Conservation (phyloP, 441 rosid species). For the Flueggea neowawraea region DNA sequence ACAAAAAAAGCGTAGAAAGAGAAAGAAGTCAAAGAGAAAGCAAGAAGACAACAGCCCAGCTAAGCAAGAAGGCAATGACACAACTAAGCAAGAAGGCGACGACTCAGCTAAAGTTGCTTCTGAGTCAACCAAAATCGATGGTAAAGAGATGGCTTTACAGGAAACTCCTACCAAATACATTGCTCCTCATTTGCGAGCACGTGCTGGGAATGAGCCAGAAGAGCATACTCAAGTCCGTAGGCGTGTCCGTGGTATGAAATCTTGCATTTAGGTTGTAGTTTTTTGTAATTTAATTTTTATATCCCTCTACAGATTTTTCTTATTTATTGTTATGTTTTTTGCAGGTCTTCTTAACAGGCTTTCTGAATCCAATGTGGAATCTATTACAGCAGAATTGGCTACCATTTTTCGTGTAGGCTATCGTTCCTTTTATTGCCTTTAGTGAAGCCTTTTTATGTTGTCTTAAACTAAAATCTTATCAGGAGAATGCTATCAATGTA, state of each 20-base stretch:
- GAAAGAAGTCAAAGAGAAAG: constrained; percentile 30
- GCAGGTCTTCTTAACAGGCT: constrained; percentile 84
- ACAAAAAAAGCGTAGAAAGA: constrained; percentile 36
- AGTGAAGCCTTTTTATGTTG: no score
- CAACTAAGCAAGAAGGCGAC: no score
- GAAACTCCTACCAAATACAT: constrained; percentile 42
- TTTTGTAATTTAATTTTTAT: constrained; percentile 2
- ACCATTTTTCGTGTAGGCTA: constrained; percentile 57
- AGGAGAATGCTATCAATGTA: no score
- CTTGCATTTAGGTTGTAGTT: constrained; percentile 6
- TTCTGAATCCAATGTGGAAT: constrained; percentile 85
- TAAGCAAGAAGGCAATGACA: no score
- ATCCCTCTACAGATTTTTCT: constrained; percentile 3
- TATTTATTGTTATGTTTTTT: constrained; percentile 13
- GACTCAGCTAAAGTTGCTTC: constrained; percentile 14
- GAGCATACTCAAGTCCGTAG: constrained; percentile 65
- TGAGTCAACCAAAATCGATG: constrained; percentile 20
- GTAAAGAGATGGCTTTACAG: constrained; percentile 20
- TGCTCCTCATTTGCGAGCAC: constrained; percentile 67
- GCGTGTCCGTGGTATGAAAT: constrained; percentile 62
- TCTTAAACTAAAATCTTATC: no score
- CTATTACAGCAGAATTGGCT: constrained; percentile 72
- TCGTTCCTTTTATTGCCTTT: constrained; percentile 5
- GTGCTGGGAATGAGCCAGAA: constrained; percentile 53
- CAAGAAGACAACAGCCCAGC: constrained; percentile 19